Evolutionary conservation across 192 early-diverging fungal species (phyloP).

Genomic region (Coemansia sp.): DNA sequence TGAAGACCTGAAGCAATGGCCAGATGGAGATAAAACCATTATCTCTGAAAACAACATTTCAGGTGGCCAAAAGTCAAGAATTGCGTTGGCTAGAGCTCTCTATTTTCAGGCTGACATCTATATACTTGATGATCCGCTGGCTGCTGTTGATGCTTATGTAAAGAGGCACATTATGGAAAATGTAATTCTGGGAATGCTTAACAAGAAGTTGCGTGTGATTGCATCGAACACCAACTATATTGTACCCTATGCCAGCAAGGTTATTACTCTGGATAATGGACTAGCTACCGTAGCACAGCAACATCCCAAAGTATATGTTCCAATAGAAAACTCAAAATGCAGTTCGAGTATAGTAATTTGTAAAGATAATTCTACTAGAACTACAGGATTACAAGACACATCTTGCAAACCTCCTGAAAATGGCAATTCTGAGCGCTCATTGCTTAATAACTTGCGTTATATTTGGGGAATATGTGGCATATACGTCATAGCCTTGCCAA

Average conservation of each 20-base stretch:
- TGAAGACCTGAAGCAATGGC: constrained; percentile 57
- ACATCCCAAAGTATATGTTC: neutral
- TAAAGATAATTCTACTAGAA: too few relatives aligned
- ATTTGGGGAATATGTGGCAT: neutral
- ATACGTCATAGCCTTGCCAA: neutral
- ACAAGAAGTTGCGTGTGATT: constrained; percentile 62
- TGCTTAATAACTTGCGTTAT: too few relatives aligned
- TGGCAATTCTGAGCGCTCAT: neutral
- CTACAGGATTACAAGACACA: too few relatives aligned
- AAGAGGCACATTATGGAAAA: constrained; percentile 57
- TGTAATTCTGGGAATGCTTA: constrained; percentile 16
- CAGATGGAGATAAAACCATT: constrained; percentile 29
- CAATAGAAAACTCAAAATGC: neutral
- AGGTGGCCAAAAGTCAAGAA: neutral
- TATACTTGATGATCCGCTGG: constrained; percentile 58
- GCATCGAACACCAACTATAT: constrained; percentile 77
- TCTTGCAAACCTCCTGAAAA: neutral
- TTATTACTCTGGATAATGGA: constrained; percentile 71
- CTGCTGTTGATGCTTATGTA: constrained; percentile 68
- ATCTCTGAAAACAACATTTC: constrained; percentile 34
- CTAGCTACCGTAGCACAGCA: neutral
- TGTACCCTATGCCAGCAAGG: constrained; percentile 68
- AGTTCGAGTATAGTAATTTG: too few relatives aligned
- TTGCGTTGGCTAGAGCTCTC: constrained; percentile 13
- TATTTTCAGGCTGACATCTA: constrained; percentile 61